phyloP scores from a whole-genome alignment of 108 stramenopile genomes.

The Epithemia pelagica region DNA sequence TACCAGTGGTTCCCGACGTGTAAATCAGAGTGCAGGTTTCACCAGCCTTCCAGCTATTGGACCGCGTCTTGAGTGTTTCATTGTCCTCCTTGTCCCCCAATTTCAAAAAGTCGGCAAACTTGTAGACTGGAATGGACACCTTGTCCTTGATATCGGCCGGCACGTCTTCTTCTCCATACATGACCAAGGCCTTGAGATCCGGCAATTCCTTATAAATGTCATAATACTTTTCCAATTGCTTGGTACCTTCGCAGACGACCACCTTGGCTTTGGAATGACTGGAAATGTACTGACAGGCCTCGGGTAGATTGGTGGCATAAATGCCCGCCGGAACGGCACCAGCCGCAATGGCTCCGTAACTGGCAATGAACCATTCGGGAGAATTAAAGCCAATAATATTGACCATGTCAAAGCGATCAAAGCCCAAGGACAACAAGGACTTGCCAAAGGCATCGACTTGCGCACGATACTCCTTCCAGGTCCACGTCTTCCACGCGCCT shows the following conservation, averaged over 20 bases:
- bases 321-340: constrained; percentile 46
- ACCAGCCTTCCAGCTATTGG: constrained; percentile 11
- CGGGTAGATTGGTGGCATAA: constrained; percentile 58
- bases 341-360: constrained; percentile 55
- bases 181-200: constrained; percentile 59
- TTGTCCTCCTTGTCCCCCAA: constrained; percentile 11
- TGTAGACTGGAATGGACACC: constrained; percentile 21
- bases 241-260: constrained; percentile 48
- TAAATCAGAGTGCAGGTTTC: constrained; percentile 53
- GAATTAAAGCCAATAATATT: constrained; percentile 76
- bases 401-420: constrained; percentile 52
- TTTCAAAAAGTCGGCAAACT: constrained; percentile 21
- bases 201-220: constrained; percentile 26
- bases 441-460: constrained; percentile 40
- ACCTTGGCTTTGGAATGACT: constrained; percentile 61
- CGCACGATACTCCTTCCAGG: constrained; percentile 39
- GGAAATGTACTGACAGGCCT: constrained; percentile 60
- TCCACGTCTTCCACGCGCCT: constrained; percentile 27
- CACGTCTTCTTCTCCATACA: constrained; percentile 30
- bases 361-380: constrained; percentile 47
- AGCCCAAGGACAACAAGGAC: constrained; percentile 48
- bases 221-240: constrained; percentile 60
- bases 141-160: constrained; percentile 12
- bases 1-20: constrained; percentile 19
- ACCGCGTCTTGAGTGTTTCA: constrained; percentile 17